Conservation (phyloP, 345 rosid species). For the Carallia pectinifolia region DNA sequence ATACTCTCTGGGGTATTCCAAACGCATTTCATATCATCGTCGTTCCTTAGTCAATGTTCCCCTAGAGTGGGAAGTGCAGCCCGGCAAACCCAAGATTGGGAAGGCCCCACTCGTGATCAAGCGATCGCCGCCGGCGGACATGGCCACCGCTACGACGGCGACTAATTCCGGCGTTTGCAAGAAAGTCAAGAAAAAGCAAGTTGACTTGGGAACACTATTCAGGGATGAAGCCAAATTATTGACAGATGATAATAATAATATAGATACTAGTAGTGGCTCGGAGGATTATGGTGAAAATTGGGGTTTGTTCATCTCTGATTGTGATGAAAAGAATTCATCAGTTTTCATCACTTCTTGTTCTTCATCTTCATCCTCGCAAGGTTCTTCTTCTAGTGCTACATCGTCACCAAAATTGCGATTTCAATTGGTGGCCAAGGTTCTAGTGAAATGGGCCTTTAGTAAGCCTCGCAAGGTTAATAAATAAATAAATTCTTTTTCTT, state of each 20-base stretch:
- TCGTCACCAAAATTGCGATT: not conserved
- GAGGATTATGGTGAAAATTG: not conserved
- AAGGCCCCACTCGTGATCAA: too few relatives aligned
- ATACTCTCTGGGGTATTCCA: too few relatives aligned
- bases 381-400: not conserved
- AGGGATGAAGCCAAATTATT: not conserved
- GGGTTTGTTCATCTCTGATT: slow-evolving; percentile 7
- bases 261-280: too few relatives aligned
- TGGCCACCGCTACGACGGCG: too few relatives aligned
- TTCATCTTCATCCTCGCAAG: not conserved
- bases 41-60: too few relatives aligned
- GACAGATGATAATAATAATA: not conserved
- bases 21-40: too few relatives aligned
- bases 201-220: not conserved
- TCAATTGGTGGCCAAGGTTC: not conserved
- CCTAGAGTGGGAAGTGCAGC: slow-evolving; percentile 24
- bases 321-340: not conserved
- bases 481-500: not conserved
- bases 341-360: not conserved
- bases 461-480: not conserved
- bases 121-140: too few relatives aligned
- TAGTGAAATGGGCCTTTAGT: not conserved
- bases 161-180: not conserved
- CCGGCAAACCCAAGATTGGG: slow-evolving; percentile 19
- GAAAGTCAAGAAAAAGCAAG: not conserved